Percentiles rank a stretch among this genome's conserved stretches.
Conservation (phyloP, 768 basidiomycete genomes). For the Scleroderma citrinum region DNA sequence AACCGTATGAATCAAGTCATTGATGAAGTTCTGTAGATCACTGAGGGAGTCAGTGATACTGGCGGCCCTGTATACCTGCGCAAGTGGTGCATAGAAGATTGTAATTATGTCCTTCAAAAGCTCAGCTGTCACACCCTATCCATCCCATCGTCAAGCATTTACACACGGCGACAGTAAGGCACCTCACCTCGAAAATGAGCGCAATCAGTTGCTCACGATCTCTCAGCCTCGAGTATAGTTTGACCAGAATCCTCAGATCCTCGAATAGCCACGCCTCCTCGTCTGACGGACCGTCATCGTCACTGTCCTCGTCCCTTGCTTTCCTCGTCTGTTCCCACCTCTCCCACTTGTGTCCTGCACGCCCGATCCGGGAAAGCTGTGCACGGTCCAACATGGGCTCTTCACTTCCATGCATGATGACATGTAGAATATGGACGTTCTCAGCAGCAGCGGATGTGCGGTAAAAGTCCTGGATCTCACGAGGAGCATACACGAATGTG, state of each 20-base stretch:
- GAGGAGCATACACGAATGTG: conserved; percentile 79
- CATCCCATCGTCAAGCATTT: neutral
- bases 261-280: conserved; percentile 98
- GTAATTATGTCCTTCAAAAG: conserved; percentile 97
- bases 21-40: conserved; percentile 91
- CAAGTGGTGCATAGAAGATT: conserved; percentile 94
- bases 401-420: conserved; percentile 75
- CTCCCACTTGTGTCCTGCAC: conserved; percentile 71
- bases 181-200: conserved; percentile 84
- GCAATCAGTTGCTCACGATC: conserved; percentile 92
- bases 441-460: conserved; percentile 73
- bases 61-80: conserved; percentile 95
- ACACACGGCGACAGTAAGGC: neutral
- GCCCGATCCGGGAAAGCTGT: conserved; percentile 76
- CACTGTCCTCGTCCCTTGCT: conserved; percentile 51
- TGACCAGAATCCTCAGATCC: conserved; percentile 75
- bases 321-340: conserved; percentile 54
- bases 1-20: conserved; percentile 91
- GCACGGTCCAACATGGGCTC: conserved; percentile 67
- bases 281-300: conserved; percentile 87
- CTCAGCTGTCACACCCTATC: conserved; percentile 88
- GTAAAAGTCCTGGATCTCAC: conserved; percentile 81
- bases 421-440: conserved; percentile 67
- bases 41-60: conserved; percentile 91
- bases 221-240: conserved; percentile 70